Evolutionary conservation across 139 green algal genomes (phyloP).

Genomic region (Chlamydomonas incerta): DNA sequence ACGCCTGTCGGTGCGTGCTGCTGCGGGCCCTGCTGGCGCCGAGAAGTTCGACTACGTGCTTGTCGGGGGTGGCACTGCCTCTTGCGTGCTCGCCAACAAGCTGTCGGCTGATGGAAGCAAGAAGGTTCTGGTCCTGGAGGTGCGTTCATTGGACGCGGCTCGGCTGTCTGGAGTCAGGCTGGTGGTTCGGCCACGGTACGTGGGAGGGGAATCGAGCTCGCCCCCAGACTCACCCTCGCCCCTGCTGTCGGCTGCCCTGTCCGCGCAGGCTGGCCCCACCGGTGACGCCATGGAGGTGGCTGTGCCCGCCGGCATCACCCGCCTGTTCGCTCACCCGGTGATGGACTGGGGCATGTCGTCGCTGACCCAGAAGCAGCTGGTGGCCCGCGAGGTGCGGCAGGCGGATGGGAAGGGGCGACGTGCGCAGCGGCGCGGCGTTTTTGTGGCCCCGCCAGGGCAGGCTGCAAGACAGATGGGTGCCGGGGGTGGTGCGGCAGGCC

Average conservation of each 20-base stretch:
- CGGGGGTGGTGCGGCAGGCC: too few species aligned
- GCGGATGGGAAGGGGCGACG: too few species aligned
- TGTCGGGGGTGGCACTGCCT: slow-evolving; percentile 90
- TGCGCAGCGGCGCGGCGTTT: too few species aligned
- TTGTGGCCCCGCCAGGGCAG: too few species aligned
- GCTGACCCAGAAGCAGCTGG: slow-evolving; percentile 68
- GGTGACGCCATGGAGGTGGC: slow-evolving; percentile 54
- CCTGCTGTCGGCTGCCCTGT: background rate
- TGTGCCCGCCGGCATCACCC: slow-evolving; percentile 81
- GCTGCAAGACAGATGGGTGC: too few species aligned
- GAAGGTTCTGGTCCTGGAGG: slow-evolving; percentile 88
- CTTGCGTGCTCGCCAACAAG: slow-evolving; percentile 91
- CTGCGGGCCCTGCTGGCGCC: background rate
- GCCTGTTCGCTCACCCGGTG: slow-evolving; percentile 81
- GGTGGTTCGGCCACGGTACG: too few species aligned
- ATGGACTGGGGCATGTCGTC: slow-evolving; percentile 92
- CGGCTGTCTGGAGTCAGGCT: background rate
- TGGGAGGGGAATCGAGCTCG: background rate
- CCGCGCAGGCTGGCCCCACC: slow-evolving; percentile 60
- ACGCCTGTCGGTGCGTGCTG: background rate
- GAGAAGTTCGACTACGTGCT: slow-evolving; percentile 93
- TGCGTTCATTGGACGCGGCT: background rate
- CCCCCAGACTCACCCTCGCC: background rate
- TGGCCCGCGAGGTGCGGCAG: slow-evolving; percentile 73
- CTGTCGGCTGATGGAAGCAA: slow-evolving; percentile 84